Percentiles rank a stretch among this genome's conserved stretches.
phyloP scores from a whole-genome alignment of 768 basidiomycete genomes.

The Leccinellum albellum region DNA sequence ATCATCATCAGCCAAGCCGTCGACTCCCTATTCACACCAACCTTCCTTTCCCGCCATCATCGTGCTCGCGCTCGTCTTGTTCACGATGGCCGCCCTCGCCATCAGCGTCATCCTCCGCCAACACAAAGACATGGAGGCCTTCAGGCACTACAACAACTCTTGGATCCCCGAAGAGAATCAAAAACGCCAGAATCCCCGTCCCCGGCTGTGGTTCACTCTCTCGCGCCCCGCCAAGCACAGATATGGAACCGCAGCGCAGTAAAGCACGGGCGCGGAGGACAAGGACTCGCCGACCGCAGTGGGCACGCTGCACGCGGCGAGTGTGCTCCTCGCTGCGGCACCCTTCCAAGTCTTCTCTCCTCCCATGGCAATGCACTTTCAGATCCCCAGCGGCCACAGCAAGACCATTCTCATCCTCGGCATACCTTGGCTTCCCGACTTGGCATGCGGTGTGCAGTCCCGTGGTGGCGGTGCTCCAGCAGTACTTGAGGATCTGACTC shows the following conservation, averaged over 20 bases:
- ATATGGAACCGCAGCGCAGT: neutral
- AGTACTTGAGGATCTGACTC: neutral
- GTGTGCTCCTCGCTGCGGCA: slow-evolving; percentile 24
- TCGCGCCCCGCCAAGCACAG: neutral
- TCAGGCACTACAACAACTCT: neutral
- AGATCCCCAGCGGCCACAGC: slow-evolving; percentile 10
- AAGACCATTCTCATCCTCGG: slow-evolving; percentile 23
- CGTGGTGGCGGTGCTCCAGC: neutral
- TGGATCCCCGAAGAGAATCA: neutral
- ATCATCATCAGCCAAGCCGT: neutral
- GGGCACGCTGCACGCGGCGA: slow-evolving; percentile 22
- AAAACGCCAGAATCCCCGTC: neutral
- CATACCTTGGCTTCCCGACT: slow-evolving; percentile 7
- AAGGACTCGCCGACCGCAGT: slow-evolving; percentile 12
- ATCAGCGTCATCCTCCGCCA: slow-evolving; percentile 21
- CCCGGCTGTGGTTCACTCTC: slow-evolving; percentile 2
- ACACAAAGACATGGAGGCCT: neutral
- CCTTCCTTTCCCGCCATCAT: slow-evolving; percentile 20
- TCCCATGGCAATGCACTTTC: slow-evolving; percentile 23
- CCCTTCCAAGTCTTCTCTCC: slow-evolving; percentile 19
- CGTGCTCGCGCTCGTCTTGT: slow-evolving; percentile 13
- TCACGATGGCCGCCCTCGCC: slow-evolving; percentile 19
- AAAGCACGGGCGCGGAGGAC: neutral
- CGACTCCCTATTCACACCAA: slow-evolving; percentile 4
- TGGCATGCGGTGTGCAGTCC: slow-evolving; percentile 7